phyloP scores from a whole-genome alignment of 331 rosid genomes.

The Cydonia oblonga region DNA sequence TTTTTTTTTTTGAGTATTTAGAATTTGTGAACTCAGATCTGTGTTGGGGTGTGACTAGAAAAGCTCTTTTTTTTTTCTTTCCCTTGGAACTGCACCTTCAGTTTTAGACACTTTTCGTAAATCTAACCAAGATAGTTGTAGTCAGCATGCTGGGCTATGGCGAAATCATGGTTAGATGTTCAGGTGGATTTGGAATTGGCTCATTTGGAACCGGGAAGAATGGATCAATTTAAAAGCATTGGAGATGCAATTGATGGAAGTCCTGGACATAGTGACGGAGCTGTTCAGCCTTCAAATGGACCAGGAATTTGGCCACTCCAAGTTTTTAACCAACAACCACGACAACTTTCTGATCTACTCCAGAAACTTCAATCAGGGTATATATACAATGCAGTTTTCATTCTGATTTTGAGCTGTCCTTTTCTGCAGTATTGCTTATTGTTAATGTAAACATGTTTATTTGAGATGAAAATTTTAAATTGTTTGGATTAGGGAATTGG shows the following conservation, averaged over 20 bases:
- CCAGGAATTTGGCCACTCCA: slow-evolving; percentile 85
- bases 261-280: slow-evolving; percentile 46
- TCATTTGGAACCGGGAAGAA: slow-evolving; percentile 51
- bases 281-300: slow-evolving; percentile 40
- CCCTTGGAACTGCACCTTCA: neutral
- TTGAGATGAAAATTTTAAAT: slow-evolving; percentile 1
- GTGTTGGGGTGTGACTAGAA: too few species aligned
- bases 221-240: slow-evolving; percentile 41
- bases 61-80: neutral
- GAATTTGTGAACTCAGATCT: too few species aligned
- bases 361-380: slow-evolving; percentile 96
- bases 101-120: slow-evolving; percentile 4
- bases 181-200: slow-evolving; percentile 80
- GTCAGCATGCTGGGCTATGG: slow-evolving; percentile 99
- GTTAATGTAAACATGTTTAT: slow-evolving; percentile 4
- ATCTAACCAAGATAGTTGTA: slow-evolving; percentile 28
- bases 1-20: too few species aligned
- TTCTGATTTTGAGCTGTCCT: slow-evolving; percentile 10
- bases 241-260: slow-evolving; percentile 53
- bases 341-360: slow-evolving; percentile 72
- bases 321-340: slow-evolving; percentile 84
- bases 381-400: neutral
- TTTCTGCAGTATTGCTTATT: slow-evolving; percentile 1
- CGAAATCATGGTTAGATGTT: slow-evolving; percentile 88
- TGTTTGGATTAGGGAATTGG: slow-evolving; percentile 52